Evolutionary conservation across 208 protist species (phyloP), one percentile per base, ranked within the genome.

Genomic region (Trypanosoma avium): DNA sequence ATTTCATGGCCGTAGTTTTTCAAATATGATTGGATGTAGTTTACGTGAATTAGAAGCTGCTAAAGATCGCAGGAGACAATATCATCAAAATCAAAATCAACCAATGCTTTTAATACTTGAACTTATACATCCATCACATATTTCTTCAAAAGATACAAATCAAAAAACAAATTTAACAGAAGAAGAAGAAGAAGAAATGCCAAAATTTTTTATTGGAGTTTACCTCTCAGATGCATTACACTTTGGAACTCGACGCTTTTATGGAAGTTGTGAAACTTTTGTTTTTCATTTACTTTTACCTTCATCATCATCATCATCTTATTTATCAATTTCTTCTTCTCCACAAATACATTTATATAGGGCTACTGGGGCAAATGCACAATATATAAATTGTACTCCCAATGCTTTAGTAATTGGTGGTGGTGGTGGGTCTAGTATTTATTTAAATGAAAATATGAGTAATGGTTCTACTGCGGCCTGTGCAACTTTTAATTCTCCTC

Each of bases 81-180:
- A n/a, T n/a, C n/a, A n/a, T n/a, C n/a, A n/a, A n/a, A n/a, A n/a
- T n/a, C 12, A 22, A 24, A 13, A 32, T 10, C 47, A 61, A 19
- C 80, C 79, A 36, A 86, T 89, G 81, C 54, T 93, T 52, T 69
- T 93, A 21, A 56, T 90, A 45, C 47, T 93, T 26, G 81, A 90
- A 62, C 40, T 89, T 55, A 40, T 67, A 3, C 60, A 63, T 7
- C 79, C n/a, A n/a, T n/a, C n/a, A n/a, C n/a, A n/a, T n/a, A n/a
- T n/a, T n/a, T n/a, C n/a, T n/a, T n/a, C n/a, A n/a, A n/a, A n/a
- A n/a, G n/a, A n/a, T n/a, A n/a, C n/a, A n/a, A n/a, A n/a, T n/a
- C n/a, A 40, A 33, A 40, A 1, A 29, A 29, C 10, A n/a, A n/a
- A n/a, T n/a, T n/a, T n/a, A 43, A 19, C 24, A n/a, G 27, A 22